A percentile compares a stretch with the other conserved stretches of the same genome.
Conservation (phyloP, 2,329 filamentous ascomycete genomes). For the Trichoderma gracile region DNA sequence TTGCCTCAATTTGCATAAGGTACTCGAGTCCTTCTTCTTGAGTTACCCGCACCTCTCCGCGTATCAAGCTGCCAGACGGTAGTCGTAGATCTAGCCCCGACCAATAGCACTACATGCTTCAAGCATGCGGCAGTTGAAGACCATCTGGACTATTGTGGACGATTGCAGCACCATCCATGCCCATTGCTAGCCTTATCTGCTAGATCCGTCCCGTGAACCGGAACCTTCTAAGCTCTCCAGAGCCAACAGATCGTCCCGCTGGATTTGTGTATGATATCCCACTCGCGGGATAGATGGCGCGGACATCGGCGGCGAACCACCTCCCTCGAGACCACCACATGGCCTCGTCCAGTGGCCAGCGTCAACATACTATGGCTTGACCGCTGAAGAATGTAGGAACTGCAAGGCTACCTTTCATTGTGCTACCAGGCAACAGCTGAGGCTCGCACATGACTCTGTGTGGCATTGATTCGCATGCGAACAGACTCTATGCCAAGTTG, state of each 20-base stretch:
- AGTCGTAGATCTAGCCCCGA: neutral
- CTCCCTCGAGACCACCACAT: conserved; percentile 8
- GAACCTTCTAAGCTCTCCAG: neutral
- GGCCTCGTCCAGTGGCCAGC: conserved; percentile 2
- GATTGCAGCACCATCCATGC: neutral
- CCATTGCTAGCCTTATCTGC: neutral
- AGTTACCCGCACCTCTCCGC: neutral
- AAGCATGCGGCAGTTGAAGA: neutral
- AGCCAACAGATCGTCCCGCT: conserved; percentile 13
- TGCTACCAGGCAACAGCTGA: neutral
- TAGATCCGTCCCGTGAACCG: conserved; percentile 1
- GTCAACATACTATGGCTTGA: neutral
- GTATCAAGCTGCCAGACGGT: neutral
- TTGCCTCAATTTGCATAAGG: neutral
- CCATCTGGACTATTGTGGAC: neutral
- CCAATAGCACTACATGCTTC: conserved; percentile 1
- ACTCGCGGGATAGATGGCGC: neutral
- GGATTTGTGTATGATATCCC: neutral
- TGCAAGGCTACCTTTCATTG: conserved; percentile 9
- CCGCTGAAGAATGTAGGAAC: neutral
- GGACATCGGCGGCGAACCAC: conserved; percentile 8
- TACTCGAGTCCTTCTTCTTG: neutral
- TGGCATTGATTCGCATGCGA: neutral
- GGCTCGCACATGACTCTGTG: neutral
- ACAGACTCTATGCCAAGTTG: neutral